These are phyloP conservation scores for Dalbergia cochinchinensis DNA, from an alignment of 306 rosid species.

Conservation along the genomic window DNA sequence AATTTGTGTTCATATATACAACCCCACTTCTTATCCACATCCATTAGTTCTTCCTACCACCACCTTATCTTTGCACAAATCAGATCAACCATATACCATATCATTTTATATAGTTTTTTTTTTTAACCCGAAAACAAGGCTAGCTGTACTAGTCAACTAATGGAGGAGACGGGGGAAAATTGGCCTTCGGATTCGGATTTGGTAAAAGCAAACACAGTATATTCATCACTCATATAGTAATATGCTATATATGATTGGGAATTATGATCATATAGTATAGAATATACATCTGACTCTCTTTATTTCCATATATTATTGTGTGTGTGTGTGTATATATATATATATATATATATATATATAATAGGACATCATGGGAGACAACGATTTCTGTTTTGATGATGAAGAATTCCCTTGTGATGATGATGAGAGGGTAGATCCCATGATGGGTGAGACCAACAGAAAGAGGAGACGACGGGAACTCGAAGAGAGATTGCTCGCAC, in stretches of 20 bases:
- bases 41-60: background rate
- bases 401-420: slow-evolving; percentile 15
- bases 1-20: background rate
- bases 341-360: too few relatives aligned
- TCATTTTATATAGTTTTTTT: background rate
- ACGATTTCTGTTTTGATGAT: slow-evolving; percentile 15
- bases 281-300: background rate
- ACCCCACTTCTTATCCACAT: slow-evolving; percentile 22
- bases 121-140: background rate
- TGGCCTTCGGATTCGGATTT: slow-evolving; percentile 48
- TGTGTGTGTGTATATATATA: too few relatives aligned
- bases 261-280: background rate
- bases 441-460: background rate
- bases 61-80: background rate
- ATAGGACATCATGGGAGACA: slow-evolving; percentile 29
- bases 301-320: background rate
- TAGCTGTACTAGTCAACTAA: background rate
- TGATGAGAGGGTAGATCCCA: slow-evolving; percentile 14
- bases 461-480: slow-evolving; percentile 4
- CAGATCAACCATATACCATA: slow-evolving; percentile 8
- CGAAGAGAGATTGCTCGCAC: slow-evolving; percentile 36
- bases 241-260: background rate
- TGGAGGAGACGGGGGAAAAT: slow-evolving; percentile 57
- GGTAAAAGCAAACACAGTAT: slow-evolving; percentile 25
- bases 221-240: background rate